Evolutionary conservation across 352 stramenopile genomes (phyloP), one percentile per base, ranked within the genome.

Genomic region (Globisporangium nagaii): DNA sequence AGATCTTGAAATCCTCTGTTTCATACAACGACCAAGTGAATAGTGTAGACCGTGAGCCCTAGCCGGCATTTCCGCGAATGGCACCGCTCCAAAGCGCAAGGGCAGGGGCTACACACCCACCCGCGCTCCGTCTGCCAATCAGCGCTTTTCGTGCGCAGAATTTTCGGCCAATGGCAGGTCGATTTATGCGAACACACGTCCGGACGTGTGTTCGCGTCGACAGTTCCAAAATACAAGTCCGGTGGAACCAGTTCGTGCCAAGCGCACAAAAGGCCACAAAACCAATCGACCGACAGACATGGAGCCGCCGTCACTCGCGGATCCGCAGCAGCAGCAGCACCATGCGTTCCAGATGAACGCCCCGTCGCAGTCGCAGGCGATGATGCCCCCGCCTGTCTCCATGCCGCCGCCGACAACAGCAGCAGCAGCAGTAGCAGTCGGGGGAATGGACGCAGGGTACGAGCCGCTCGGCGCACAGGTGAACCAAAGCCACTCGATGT

Each of bases 291-390:
- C 25, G 2, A 12, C 10, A 31, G 42, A 49, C 42, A 57, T 57
- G 50, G 50, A 57, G 39, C 22, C 48, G n/a, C 39, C 47, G 22
- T 46, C 53, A 34, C 42, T 39, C 24, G 35, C 36, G 35, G 42
- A 53, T 22, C 49, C 44, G 20, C 39, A 56, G n/a, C 61, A 58
- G 27, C 63, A 58, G 43, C 44, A 47, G 43, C 53, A 56, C 8
- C 48, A 58, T 50, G 39, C 15, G 20, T 58, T 43, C 22, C 37
- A 58, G 32, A 47, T 48, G 37, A 40, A 37, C 13, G 28, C 13
- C 2, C 24, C 17, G 25, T 20, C 37, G 4, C 34, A 49, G 34
- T 20, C 24, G 25, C 25, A 19, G n/a, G n/a, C n/a, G 44, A 37
- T 41, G 27, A 31, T 35, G 25, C 13, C 20, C 19, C 36, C 53